These are phyloP conservation scores for Tuber aestivum DNA, from an alignment of 495 filamentous ascomycete species.

Conservation along the genomic window DNA sequence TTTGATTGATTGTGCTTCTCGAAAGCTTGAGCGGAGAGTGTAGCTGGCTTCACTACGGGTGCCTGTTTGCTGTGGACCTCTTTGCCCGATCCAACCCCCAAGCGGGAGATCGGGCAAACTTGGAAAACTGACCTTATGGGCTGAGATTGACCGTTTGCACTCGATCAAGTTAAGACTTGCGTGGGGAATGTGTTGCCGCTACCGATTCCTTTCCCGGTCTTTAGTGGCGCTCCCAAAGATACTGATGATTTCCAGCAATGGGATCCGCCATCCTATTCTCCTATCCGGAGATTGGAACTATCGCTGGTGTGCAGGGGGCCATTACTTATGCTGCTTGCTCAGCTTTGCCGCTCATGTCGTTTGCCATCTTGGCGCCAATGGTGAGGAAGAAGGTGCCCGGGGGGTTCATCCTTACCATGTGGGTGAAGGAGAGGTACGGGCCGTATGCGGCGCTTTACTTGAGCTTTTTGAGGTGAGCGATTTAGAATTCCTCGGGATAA, in stretches of 20 bases:
- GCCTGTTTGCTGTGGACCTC: slow-evolving; percentile 48
- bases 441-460: slow-evolving; percentile 58
- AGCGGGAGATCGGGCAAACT: slow-evolving; percentile 35
- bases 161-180: slow-evolving; percentile 96
- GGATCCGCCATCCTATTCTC: slow-evolving; percentile 72
- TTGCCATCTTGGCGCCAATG: slow-evolving; percentile 63
- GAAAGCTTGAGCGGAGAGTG: slow-evolving; percentile 23
- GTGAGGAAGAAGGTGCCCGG: slow-evolving; percentile 67
- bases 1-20: background rate
- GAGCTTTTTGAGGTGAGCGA: slow-evolving; percentile 56
- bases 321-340: slow-evolving; percentile 65
- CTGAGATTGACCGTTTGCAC: slow-evolving; percentile 88
- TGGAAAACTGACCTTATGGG: slow-evolving; percentile 47
- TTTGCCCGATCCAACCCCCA: slow-evolving; percentile 26
- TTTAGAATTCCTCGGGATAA: background rate
- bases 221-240: slow-evolving; percentile 16
- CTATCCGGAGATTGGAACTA: slow-evolving; percentile 73
- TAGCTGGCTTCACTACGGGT: slow-evolving; percentile 81
- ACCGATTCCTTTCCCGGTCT: slow-evolving; percentile 26
- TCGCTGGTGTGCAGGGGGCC: slow-evolving; percentile 67
- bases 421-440: slow-evolving; percentile 69
- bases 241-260: slow-evolving; percentile 53
- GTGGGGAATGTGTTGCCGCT: slow-evolving; percentile 89
- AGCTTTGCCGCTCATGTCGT: slow-evolving; percentile 60
- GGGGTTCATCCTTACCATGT: slow-evolving; percentile 73